Evolutionary conservation across 2,329 filamentous ascomycete species (phyloP).

Genomic region (Alternaria atra): DNA sequence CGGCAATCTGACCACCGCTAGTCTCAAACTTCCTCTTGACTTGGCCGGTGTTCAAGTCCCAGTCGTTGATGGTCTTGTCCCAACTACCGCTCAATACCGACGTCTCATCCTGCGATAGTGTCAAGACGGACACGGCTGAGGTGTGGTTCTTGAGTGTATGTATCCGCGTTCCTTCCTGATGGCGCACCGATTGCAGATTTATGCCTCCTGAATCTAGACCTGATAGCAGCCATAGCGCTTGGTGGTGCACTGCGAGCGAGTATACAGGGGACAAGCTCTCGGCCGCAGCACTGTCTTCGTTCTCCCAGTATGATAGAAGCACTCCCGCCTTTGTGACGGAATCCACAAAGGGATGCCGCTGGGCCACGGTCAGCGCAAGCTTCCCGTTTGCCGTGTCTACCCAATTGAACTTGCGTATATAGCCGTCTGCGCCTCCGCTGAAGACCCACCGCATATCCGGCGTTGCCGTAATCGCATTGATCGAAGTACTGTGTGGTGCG

Average conservation of each 20-base stretch:
- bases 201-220: conserved; percentile 91
- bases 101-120: conserved; percentile 82
- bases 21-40: conserved; percentile 79
- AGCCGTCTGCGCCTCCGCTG: conserved; percentile 91
- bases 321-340: conserved; percentile 96
- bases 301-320: conserved; percentile 97
- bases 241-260: conserved; percentile 87
- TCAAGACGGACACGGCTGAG: conserved; percentile 89
- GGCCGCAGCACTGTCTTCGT: conserved; percentile 78
- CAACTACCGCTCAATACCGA: conserved; percentile 92
- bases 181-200: conserved; percentile 90
- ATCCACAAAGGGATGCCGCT: conserved; percentile 95
- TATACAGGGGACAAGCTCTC: conserved; percentile 84
- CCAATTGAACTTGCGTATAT: conserved; percentile 96
- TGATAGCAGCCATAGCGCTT: conserved; percentile 89
- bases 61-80: conserved; percentile 94
- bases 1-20: conserved; percentile 83
- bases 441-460: conserved; percentile 96
- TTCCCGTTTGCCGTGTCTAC: conserved; percentile 95
- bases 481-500: conserved; percentile 92
- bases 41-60: conserved; percentile 90
- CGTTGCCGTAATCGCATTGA: conserved; percentile 91
- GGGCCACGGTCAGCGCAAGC: conserved; percentile 89
- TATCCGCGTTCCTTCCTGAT: conserved; percentile 93
- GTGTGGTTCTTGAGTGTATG: conserved; percentile 82